Evolutionary conservation across 495 filamentous ascomycete species (phyloP).

Genomic region (Bombardia bombarda): DNA sequence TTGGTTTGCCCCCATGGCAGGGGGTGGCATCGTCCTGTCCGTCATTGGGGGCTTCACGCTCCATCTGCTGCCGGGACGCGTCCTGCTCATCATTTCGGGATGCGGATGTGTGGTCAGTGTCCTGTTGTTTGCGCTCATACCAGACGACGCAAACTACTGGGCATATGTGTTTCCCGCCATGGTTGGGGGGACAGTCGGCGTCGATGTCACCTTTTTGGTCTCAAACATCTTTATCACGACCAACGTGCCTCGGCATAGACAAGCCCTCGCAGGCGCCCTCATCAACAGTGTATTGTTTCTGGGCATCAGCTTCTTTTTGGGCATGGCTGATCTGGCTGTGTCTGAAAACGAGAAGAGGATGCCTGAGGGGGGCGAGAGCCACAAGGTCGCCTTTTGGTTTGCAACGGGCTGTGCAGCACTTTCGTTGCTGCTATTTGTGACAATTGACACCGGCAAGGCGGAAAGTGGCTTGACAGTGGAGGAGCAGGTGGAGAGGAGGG

Average conservation of each 20-base stretch:
- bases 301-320: constrained; percentile 78
- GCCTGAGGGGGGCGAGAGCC: constrained; percentile 40
- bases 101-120: constrained; percentile 56
- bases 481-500: constrained; percentile 9
- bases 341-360: constrained; percentile 36
- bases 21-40: constrained; percentile 66
- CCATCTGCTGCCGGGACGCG: constrained; percentile 64
- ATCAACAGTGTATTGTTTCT: constrained; percentile 53
- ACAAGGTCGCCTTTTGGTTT: constrained; percentile 63
- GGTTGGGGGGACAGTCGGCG: constrained; percentile 71
- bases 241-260: constrained; percentile 56
- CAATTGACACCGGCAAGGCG: constrained; percentile 60
- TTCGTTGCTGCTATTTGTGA: constrained; percentile 48
- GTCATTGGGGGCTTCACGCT: constrained; percentile 66
- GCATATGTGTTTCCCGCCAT: constrained; percentile 75
- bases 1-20: constrained; percentile 71
- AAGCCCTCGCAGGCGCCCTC: constrained; percentile 68
- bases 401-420: constrained; percentile 48
- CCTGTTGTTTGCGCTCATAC: constrained; percentile 66
- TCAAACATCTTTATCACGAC: constrained; percentile 82
- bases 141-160: constrained; percentile 46
- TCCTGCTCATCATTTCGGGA: constrained; percentile 61
- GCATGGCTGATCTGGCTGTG: constrained; percentile 61
- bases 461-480: constrained; percentile 52
- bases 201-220: constrained; percentile 79